Base-by-base conservation (phyloP, 2,329 filamentous ascomycete genomes). In the Zasmidium angulare region DNA sequence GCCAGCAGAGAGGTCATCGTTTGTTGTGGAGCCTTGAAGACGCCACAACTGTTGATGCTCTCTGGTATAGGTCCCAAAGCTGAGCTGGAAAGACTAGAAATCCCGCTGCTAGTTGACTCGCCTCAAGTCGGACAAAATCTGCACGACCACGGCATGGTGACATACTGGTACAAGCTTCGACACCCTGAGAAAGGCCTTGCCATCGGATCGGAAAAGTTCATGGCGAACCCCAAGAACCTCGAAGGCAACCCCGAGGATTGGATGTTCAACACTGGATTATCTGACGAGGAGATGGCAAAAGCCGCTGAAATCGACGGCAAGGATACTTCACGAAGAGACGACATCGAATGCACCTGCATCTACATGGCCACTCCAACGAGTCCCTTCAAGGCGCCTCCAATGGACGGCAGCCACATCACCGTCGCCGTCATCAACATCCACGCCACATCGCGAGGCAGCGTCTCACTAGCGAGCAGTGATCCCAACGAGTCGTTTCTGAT, bases 1-100 rank as follows among this genome's bases (percentile, higher is more conserved):
- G 61, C 63, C 14, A 52, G 49, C 11, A 58, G 17, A 20, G 53
- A 60, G 23, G 43, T 53, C 31, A 53, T 60, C 23, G 17, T 78
- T 24, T 80, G 79, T 0, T 78, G 78, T 0, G 82, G 82, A 0
- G 72, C 82, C 2, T 74, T 84, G 54, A 76, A 78, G 58, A 81
- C 79, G 7, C 83, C 83, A 0, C 73, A 80, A 0, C 77, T 85
- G 14, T 76, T 86, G 1, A 78, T 84, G 60, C 74, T 75, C 11
- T 85, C 82, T 0, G 83, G 82, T 0, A 76, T 85, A 17, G 82
- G 82, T 0, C 75, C 78, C 10, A 75, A 72, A 53, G 68, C 72
- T 0, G 74, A 81, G 58, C 50, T 63, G 50, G 59, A 72, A 1
- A 62, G 74, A 4, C 68, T 77, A 29, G 77, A 74, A 11, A 82